phyloP scores from a whole-genome alignment of 2,329 filamentous ascomycete species.

The Trichoderma gracile region DNA sequence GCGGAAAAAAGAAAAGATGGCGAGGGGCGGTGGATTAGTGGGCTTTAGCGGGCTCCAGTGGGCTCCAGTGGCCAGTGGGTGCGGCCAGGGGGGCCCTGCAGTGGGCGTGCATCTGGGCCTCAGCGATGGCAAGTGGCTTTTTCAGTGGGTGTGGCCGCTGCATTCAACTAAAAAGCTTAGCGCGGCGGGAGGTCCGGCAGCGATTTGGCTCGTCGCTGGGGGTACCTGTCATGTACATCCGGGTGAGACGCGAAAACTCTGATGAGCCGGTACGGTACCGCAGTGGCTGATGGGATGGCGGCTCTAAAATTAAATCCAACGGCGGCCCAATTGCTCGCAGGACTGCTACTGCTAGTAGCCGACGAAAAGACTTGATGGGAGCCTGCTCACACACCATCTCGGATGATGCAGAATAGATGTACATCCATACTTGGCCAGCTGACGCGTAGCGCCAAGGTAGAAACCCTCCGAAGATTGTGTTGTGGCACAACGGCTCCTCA shows the following conservation, averaged over 20 bases:
- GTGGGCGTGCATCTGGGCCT: conserved; percentile 26
- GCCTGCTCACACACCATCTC: no score
- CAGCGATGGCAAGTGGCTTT: conserved; percentile 24
- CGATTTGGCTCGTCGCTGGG: not conserved
- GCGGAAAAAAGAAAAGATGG: conserved; percentile 20
- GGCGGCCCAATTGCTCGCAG: conserved; percentile 2
- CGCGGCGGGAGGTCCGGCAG: conserved; percentile 35
- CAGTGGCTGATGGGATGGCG: not conserved
- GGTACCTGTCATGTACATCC: no score
- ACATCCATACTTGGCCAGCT: not conserved
- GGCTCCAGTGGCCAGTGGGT: not conserved
- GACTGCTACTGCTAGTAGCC: no score
- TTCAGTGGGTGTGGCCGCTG: conserved; percentile 27
- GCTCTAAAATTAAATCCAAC: conserved; percentile 7
- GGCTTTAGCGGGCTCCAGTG: not conserved
- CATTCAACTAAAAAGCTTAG: conserved; percentile 35
- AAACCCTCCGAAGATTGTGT: no score
- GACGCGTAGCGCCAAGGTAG: no score
- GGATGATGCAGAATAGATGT: not conserved
- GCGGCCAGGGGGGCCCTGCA: conserved; percentile 17
- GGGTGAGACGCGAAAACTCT: not conserved
- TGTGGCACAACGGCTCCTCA: not conserved
- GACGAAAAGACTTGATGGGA: no score
- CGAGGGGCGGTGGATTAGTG: conserved; percentile 13
- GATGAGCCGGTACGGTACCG: not conserved